Evolutionary conservation across 495 filamentous ascomycete species (phyloP).

Genomic region (Annulohypoxylon bovei): DNA sequence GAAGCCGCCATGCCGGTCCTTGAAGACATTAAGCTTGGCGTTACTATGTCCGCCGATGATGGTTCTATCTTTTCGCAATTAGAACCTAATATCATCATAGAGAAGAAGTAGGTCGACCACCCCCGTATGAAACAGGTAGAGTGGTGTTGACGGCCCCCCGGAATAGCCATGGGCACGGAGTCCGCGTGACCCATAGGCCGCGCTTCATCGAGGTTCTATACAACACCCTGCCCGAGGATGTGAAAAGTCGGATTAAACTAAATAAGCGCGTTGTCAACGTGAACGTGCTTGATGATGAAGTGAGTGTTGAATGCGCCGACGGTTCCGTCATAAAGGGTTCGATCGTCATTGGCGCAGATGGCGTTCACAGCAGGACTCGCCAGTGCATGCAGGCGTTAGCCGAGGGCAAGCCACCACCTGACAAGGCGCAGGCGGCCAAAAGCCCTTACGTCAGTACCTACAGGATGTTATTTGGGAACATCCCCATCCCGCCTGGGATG

Average conservation of each 20-base stretch:
- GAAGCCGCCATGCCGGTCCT: constrained; percentile 40
- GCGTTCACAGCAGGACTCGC: constrained; percentile 59
- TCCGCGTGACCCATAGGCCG: constrained; percentile 48
- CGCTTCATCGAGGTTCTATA: constrained; percentile 50
- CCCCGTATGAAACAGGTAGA: neutral
- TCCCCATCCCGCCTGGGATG: constrained; percentile 42
- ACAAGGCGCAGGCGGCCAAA: constrained; percentile 29
- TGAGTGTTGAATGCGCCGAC: constrained; percentile 51
- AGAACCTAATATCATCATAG: constrained; percentile 1
- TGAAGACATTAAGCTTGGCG: constrained; percentile 19
- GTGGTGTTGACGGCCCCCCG: neutral
- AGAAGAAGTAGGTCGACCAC: constrained; percentile 22
- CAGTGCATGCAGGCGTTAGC: constrained; percentile 53
- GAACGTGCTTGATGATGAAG: constrained; percentile 37
- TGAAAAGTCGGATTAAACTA: constrained; percentile 44
- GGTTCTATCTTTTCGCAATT: neutral
- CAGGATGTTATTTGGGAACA: constrained; percentile 43
- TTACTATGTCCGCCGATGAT: constrained; percentile 42
- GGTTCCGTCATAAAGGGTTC: constrained; percentile 55
- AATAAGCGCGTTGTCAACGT: constrained; percentile 48
- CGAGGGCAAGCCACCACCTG: constrained; percentile 34
- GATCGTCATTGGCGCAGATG: constrained; percentile 65
- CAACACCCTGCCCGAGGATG: constrained; percentile 46
- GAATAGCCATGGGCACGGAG: constrained; percentile 49
- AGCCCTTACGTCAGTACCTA: constrained; percentile 45